Evolutionary conservation across 2,329 filamentous ascomycete genomes (phyloP).

Genomic region (Alternaria sp.): DNA sequence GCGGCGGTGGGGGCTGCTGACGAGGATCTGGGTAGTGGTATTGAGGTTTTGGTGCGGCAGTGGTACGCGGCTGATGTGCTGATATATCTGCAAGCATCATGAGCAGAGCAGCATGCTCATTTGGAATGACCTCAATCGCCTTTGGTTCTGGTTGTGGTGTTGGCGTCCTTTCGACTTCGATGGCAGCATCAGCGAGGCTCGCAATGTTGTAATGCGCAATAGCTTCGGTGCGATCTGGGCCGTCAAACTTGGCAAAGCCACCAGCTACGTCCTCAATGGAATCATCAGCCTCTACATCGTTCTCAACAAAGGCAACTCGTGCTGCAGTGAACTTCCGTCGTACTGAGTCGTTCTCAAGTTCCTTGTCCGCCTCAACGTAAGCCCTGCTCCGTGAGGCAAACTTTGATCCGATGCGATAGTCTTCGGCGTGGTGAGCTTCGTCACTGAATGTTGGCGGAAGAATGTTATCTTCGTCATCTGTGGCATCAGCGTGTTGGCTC

Average conservation of each 20-base stretch:
- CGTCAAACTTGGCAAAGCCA: conserved; percentile 53
- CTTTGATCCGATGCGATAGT: conserved; percentile 41
- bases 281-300: conserved; percentile 44
- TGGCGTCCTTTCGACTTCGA: conserved; percentile 44
- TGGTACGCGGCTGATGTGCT: conserved; percentile 26
- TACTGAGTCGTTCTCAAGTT: conserved; percentile 40
- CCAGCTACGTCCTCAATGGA: conserved; percentile 33
- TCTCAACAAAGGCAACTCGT: conserved; percentile 31
- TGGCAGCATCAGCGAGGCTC: conserved; percentile 42
- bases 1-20: conserved; percentile 9
- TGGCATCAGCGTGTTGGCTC: conserved; percentile 44
- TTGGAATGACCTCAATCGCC: conserved; percentile 40
- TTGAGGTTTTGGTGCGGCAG: neutral
- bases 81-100: conserved; percentile 48
- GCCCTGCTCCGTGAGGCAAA: conserved; percentile 52
- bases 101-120: conserved; percentile 52
- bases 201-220: conserved; percentile 47
- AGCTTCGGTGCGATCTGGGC: conserved; percentile 50
- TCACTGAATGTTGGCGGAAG: conserved; percentile 42
- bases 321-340: conserved; percentile 32
- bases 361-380: conserved; percentile 48
- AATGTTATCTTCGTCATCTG: conserved; percentile 52
- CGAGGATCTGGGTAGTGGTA: conserved; percentile 9
- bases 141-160: conserved; percentile 21
- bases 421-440: conserved; percentile 27